These are phyloP conservation scores for Phytophthora aleatoria DNA, from an alignment of 352 stramenopile genomes.

Conservation along the genomic window DNA sequence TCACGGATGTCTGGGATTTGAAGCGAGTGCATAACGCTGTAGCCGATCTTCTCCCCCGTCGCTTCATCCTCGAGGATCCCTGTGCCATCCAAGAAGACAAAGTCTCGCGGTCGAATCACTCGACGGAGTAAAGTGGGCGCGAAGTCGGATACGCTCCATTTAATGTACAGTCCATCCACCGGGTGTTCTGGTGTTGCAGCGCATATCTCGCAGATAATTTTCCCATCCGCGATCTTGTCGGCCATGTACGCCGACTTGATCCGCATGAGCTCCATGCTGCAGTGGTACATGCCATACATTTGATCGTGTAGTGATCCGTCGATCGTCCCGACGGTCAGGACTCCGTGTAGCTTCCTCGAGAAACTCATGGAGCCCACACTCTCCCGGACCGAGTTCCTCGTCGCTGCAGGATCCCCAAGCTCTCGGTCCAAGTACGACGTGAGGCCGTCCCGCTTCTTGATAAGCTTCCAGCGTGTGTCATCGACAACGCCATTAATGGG, in stretches of 20 bases:
- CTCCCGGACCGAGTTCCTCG: conserved; percentile 15
- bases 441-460: conserved; percentile 42
- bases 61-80: conserved; percentile 37
- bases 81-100: conserved; percentile 58
- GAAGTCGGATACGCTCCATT: conserved; percentile 59
- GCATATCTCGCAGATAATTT: conserved; percentile 44
- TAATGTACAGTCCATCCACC: conserved; percentile 60
- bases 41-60: conserved; percentile 50
- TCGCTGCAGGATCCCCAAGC: conserved; percentile 15
- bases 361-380: conserved; percentile 41
- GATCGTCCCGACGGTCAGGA: conserved; percentile 35
- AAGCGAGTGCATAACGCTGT: conserved; percentile 57
- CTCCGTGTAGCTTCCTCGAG: conserved; percentile 36
- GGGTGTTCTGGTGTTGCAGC: conserved; percentile 42
- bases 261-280: conserved; percentile 50
- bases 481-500: conserved; percentile 44
- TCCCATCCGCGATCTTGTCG: conserved; percentile 57
- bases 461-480: conserved; percentile 49
- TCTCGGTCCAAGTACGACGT: conserved; percentile 36
- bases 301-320: conserved; percentile 56
- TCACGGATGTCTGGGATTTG: conserved; percentile 46
- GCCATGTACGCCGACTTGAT: conserved; percentile 59
- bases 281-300: conserved; percentile 61
- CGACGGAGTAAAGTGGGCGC: conserved; percentile 26
- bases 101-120: conserved; percentile 56